phyloP scores from a whole-genome alignment of 306 rosid genomes.

The Rosa multiflora region DNA sequence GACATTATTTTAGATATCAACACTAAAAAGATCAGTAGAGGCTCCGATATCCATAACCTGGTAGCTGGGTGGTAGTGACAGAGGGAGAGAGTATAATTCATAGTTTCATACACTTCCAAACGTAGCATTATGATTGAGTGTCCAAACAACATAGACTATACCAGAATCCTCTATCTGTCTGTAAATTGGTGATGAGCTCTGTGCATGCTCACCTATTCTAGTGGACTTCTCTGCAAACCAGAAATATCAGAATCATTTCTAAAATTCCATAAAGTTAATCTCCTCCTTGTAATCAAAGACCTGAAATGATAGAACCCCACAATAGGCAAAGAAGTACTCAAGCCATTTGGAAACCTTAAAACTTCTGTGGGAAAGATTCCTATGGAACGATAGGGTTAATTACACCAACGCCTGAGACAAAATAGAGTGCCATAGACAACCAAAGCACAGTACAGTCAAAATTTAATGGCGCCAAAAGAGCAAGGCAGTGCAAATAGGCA shows the following conservation, averaged over 20 bases:
- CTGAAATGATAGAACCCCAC: conserved; percentile 58
- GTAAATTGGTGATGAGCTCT: conserved; percentile 80
- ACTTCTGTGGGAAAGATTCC: conserved; percentile 37
- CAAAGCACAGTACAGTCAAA: conserved; percentile 66
- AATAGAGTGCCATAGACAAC: conserved; percentile 57
- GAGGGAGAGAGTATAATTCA: neutral
- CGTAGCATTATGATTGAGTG: neutral
- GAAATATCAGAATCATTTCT: neutral
- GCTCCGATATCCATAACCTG: too few relatives aligned
- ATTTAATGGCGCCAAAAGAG: conserved; percentile 62
- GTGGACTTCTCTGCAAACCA: conserved; percentile 64
- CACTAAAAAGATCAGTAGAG: too few relatives aligned
- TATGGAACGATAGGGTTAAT: conserved; percentile 72
- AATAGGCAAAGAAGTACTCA: conserved; percentile 31
- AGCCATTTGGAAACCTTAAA: conserved; percentile 83
- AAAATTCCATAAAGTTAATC: neutral
- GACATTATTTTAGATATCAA: too few relatives aligned
- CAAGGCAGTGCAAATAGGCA: too few relatives aligned
- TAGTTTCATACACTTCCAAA: conserved; percentile 53
- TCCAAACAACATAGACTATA: conserved; percentile 77
- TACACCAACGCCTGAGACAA: conserved; percentile 64
- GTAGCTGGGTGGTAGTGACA: neutral
- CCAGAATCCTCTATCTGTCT: conserved; percentile 85
- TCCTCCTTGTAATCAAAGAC: neutral
- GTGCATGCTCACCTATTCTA: conserved; percentile 91